Conservation (phyloP, 495 filamentous ascomycete species). For the Annulohypoxylon stygium region DNA sequence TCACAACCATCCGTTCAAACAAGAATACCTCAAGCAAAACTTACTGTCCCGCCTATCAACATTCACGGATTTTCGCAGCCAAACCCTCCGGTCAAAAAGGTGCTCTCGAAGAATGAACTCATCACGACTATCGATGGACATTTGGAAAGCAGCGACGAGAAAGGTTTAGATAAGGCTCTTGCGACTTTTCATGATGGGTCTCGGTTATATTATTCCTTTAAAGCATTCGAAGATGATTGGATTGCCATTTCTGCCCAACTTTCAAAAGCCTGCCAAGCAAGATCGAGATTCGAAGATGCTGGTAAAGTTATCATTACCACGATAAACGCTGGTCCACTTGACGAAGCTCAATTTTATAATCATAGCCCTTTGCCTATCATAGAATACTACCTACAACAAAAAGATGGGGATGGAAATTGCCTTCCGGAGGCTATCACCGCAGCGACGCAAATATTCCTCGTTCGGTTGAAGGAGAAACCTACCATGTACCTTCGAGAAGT, state of each 20-base stretch:
- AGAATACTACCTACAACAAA: conserved; percentile 43
- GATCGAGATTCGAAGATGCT: conserved; percentile 50
- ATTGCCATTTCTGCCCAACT: conserved; percentile 54
- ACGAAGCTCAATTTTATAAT: conserved; percentile 52
- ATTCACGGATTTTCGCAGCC: not conserved
- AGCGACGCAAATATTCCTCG: conserved; percentile 54
- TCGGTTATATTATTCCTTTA: conserved; percentile 36
- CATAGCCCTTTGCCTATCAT: conserved; percentile 54
- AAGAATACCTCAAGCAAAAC: not conserved
- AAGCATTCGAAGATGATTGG: conserved; percentile 45
- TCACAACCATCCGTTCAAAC: not conserved
- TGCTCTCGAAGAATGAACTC: not conserved
- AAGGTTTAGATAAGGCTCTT: conserved; percentile 42
- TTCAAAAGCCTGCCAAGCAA: conserved; percentile 51
- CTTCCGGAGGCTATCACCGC: conserved; percentile 32
- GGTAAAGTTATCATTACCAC: conserved; percentile 50
- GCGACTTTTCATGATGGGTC: conserved; percentile 40
- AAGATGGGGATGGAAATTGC: conserved; percentile 20
- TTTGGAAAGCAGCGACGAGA: conserved; percentile 31
- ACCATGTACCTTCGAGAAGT: conserved; percentile 20
- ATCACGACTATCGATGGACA: conserved; percentile 20
- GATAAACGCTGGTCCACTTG: conserved; percentile 45
- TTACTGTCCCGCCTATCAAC: not conserved
- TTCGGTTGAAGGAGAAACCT: conserved; percentile 49
- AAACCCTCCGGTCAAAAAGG: not conserved